Evolutionary conservation across 2,329 filamentous ascomycete species (phyloP), one percentile per base, ranked within the genome.

Genomic region (Coleophoma cylindrospora): DNA sequence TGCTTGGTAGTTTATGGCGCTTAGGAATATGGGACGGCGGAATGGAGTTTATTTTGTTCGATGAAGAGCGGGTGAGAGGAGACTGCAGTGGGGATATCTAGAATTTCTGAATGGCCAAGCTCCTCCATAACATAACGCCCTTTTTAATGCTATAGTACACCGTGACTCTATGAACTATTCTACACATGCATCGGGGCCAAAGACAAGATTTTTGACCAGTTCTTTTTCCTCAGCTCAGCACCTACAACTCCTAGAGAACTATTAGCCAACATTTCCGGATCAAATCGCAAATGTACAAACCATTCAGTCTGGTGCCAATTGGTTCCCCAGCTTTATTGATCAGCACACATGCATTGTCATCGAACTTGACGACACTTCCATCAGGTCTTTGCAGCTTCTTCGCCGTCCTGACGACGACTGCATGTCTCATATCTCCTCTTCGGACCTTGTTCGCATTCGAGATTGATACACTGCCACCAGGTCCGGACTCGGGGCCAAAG

Each of bases 181-280:
- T 79, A 88, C 67, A 88, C 72, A 70, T 89, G 83, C 80, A 87
- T 84, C 43, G 94, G 92, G 49, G 94, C 94, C 79, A 99, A 81
- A 61, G 89, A 95, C 66, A 99, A 72, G 63, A 99, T 97, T 81
- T 97, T 99, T 63, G 91, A 95, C 94, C 94, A 99, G 74, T 95
- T 87, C 78, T 89, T 94, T 67, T 89, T 83, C 67, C 89, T 84
- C 69, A 99, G 72, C 75, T 99, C 94, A 32, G 84, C 80, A 52
- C 91, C 94, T 41, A 99, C 94, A 41, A 97, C 83, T 58, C 91
- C 82, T 82, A 65, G n/a, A 40, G 3, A 34, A 51, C 11, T 41
- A 45, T 58, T 51, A 62, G 50, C 48, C 37, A 45, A 34, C 11
- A 36, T 43, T 45, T n/a, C 36, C 46, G 17, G 33, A 22, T 33